These are phyloP conservation scores for Penicillium sp. DNA, from an alignment of 2,329 filamentous ascomycete species.

Conservation along the genomic window DNA sequence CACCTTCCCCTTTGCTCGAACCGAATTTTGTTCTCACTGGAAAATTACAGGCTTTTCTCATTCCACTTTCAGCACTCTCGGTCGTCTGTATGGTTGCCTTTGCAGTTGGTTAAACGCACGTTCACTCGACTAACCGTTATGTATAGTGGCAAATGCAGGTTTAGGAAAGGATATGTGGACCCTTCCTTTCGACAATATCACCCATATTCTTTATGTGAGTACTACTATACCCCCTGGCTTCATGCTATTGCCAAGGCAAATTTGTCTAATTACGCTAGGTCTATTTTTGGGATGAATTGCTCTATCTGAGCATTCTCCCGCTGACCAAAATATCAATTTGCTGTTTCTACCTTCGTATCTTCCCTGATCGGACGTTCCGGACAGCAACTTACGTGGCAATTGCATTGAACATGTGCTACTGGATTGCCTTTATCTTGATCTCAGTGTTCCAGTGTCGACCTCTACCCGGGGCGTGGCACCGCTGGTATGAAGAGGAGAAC, in stretches of 20 bases:
- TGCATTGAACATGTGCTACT: constrained; percentile 31
- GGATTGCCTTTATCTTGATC: constrained; percentile 35
- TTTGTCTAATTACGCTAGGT: constrained; percentile 29
- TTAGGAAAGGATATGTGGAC: constrained; percentile 50
- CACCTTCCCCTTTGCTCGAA: background rate
- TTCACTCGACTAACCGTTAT: constrained; percentile 6
- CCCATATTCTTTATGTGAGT: constrained; percentile 40
- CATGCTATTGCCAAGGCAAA: background rate
- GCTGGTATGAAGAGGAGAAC: constrained; percentile 39
- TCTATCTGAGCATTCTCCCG: constrained; percentile 36
- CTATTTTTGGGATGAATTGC: constrained; percentile 34
- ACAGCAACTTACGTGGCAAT: constrained; percentile 32
- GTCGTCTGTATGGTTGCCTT: constrained; percentile 25
- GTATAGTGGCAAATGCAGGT: constrained; percentile 41
- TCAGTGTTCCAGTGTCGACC: constrained; percentile 43
- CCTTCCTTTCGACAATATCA: constrained; percentile 45
- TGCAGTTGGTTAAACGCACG: no score
- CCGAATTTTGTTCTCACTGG: background rate
- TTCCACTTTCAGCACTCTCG: constrained; percentile 29
- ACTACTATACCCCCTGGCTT: constrained; percentile 23
- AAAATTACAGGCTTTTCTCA: constrained; percentile 15
- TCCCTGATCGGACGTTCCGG: constrained; percentile 41
- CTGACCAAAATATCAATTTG: constrained; percentile 37
- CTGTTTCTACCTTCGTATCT: constrained; percentile 44
- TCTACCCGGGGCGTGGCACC: constrained; percentile 42